phyloP scores from a whole-genome alignment of 2,329 filamentous ascomycete species.

The Penicillium sp. region DNA sequence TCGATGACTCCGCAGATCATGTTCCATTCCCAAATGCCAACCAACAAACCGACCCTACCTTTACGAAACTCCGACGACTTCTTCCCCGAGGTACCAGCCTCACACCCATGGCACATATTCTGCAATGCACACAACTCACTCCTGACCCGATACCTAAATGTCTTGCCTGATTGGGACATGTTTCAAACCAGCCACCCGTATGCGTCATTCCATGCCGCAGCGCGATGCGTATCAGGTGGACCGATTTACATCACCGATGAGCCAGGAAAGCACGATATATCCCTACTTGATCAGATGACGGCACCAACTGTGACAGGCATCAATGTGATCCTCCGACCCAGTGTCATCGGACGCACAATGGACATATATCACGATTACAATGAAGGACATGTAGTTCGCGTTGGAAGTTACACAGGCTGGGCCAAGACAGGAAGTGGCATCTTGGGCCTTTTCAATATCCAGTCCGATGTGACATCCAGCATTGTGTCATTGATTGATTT shows the following conservation, averaged over 20 bases:
- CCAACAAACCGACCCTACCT: conserved; percentile 71
- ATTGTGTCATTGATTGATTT: conserved; percentile 72
- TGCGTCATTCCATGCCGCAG: conserved; percentile 84
- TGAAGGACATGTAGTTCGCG: conserved; percentile 71
- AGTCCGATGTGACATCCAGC: conserved; percentile 63
- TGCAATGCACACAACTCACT: conserved; percentile 88
- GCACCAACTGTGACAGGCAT: conserved; percentile 70
- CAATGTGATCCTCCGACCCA: conserved; percentile 80
- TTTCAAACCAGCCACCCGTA: conserved; percentile 70
- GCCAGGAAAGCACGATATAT: conserved; percentile 76
- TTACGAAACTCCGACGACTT: conserved; percentile 88
- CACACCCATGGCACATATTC: conserved; percentile 94
- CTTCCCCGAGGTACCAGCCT: conserved; percentile 77
- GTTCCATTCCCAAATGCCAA: conserved; percentile 79
- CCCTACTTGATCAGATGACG: conserved; percentile 78
- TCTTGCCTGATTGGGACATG: conserved; percentile 83
- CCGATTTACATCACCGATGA: conserved; percentile 93
- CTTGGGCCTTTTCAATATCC: conserved; percentile 82
- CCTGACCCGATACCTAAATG: conserved; percentile 80
- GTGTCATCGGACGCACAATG: conserved; percentile 69
- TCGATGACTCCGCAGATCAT: conserved; percentile 83
- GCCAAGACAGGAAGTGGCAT: conserved; percentile 72
- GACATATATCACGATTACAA: conserved; percentile 76
- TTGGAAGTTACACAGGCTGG: conserved; percentile 75
- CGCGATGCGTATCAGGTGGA: conserved; percentile 84